Evolutionary conservation across 2,329 filamentous ascomycete genomes (phyloP).

Genomic region (Arthrobotrys pseudoclavata): DNA sequence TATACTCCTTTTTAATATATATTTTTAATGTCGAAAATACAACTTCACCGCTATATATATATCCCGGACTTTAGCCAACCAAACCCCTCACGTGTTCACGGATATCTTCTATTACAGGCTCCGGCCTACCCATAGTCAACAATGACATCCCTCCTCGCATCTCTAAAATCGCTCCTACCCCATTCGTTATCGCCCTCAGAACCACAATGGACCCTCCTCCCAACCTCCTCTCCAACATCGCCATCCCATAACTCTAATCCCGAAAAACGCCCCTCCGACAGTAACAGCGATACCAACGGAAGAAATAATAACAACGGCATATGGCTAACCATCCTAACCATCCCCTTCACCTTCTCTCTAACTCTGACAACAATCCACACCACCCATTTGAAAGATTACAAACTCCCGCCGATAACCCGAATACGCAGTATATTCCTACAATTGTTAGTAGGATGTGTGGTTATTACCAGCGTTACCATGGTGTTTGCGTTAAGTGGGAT

Average conservation of each 20-base stretch:
- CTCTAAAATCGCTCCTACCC: background rate
- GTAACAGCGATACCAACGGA: background rate
- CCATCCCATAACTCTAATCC: constrained; percentile 10
- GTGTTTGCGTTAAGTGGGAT: constrained; percentile 46
- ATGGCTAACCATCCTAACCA: constrained; percentile 5
- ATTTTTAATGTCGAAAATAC: background rate
- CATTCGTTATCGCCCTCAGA: background rate
- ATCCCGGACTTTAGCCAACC: background rate
- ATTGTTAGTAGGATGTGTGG: constrained; percentile 34
- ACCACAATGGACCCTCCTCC: constrained; percentile 66
- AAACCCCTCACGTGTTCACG: no score
- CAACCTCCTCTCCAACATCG: constrained; percentile 73
- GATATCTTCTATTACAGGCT: background rate
- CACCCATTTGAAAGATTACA: background rate
- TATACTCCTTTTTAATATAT: background rate
- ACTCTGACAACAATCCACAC: background rate
- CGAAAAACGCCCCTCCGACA: background rate
- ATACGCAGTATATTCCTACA: constrained; percentile 31
- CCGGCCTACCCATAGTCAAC: background rate
- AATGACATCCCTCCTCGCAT: constrained; percentile 2
- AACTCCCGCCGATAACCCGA: constrained; percentile 10
- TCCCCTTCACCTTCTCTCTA: background rate
- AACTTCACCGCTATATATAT: background rate
- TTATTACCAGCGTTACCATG: constrained; percentile 37
- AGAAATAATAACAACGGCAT: background rate